Conservation (phyloP, 495 filamentous ascomycete genomes). For the Hypomontagnella monticulosa region DNA sequence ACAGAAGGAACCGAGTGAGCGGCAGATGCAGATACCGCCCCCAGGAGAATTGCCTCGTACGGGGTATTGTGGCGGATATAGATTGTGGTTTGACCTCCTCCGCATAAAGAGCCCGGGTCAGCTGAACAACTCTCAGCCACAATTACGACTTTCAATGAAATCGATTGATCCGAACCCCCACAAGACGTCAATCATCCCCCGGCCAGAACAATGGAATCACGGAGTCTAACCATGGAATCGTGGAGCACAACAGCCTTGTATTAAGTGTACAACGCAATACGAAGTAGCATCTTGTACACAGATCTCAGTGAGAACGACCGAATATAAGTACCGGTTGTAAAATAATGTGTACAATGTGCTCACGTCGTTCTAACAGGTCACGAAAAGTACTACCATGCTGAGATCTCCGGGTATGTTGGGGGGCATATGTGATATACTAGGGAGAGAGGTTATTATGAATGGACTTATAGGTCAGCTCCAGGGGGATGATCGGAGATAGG, state of each 20-base stretch:
- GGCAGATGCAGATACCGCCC: slow-evolving; percentile 32
- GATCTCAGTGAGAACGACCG: background rate
- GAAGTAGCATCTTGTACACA: slow-evolving; percentile 27
- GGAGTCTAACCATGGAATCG: slow-evolving; percentile 15
- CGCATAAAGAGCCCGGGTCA: slow-evolving; percentile 36
- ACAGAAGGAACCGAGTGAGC: slow-evolving; percentile 24
- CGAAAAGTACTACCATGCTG: too few relatives aligned
- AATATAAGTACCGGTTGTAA: background rate
- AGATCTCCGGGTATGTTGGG: background rate
- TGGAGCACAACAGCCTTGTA: slow-evolving; percentile 31
- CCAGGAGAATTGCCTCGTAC: slow-evolving; percentile 30
- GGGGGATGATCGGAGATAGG: slow-evolving; percentile 20
- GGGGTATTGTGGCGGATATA: slow-evolving; percentile 34
- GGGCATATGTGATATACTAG: background rate
- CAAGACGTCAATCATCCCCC: background rate
- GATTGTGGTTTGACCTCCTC: slow-evolving; percentile 21
- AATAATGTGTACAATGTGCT: background rate
- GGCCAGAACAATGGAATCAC: slow-evolving; percentile 2
- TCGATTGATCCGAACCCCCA: slow-evolving; percentile 29
- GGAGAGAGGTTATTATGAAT: background rate
- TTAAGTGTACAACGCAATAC: slow-evolving; percentile 21
- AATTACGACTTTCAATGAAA: slow-evolving; percentile 7
- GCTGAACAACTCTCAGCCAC: slow-evolving; percentile 39
- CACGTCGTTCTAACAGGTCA: too few relatives aligned
- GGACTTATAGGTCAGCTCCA: slow-evolving; percentile 4